Evolutionary conservation across 2,329 filamentous ascomycete species (phyloP).

Genomic region (Botrytis galanthina): DNA sequence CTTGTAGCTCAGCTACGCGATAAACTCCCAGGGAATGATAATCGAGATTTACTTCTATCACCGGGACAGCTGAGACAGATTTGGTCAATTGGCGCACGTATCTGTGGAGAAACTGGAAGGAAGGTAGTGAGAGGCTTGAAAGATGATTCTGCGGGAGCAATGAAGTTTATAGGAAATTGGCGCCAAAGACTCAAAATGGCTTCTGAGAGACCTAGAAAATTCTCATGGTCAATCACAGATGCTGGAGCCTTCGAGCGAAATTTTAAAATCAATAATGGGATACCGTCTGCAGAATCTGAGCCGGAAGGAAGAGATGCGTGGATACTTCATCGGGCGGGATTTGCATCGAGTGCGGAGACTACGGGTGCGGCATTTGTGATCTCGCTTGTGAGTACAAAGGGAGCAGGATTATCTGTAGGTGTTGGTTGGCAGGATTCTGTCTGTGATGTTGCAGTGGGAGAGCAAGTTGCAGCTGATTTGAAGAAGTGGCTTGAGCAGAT

Average conservation of each 20-base stretch:
- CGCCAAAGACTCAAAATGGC: background rate
- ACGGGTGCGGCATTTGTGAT: background rate
- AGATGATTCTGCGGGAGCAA: background rate
- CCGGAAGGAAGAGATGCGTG: background rate
- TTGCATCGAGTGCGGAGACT: background rate
- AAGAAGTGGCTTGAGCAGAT: background rate
- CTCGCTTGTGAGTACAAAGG: background rate
- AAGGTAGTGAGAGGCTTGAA: background rate
- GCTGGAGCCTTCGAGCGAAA: background rate
- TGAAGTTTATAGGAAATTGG: background rate
- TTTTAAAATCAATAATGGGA: no score
- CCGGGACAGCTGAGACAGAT: background rate
- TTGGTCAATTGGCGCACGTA: background rate
- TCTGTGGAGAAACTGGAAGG: background rate
- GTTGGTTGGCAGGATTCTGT: background rate
- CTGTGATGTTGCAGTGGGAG: background rate
- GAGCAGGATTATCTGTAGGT: background rate
- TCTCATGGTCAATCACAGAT: background rate
- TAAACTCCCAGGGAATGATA: background rate
- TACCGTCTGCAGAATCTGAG: background rate
- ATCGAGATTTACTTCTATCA: background rate
- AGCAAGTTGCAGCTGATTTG: background rate
- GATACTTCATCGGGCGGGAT: background rate
- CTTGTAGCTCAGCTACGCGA: background rate
- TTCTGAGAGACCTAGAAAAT: background rate